Percentiles rank a stretch among this genome's conserved stretches.
phyloP scores from a whole-genome alignment of 2,329 filamentous ascomycete genomes.

The Dothidotthia symphoricarpi region DNA sequence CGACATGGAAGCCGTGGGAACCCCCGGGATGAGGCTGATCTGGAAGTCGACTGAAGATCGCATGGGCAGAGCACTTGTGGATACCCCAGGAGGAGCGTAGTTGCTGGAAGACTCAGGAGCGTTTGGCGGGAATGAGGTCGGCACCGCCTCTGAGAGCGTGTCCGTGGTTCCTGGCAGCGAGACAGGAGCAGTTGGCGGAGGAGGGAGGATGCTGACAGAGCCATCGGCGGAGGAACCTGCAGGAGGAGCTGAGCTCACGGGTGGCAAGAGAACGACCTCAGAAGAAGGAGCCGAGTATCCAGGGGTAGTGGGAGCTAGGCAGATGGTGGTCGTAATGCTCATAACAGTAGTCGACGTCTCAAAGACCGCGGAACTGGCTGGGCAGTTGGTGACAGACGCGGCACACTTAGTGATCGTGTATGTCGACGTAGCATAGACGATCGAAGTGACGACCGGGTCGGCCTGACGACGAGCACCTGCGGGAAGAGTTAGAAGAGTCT shows the following conservation, averaged over 20 bases:
- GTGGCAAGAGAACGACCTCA: constrained; percentile 5
- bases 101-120: constrained; percentile 1
- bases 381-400: constrained; percentile 38
- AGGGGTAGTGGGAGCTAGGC: constrained; percentile 28
- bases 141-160: constrained; percentile 9
- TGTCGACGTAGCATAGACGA: constrained; percentile 41
- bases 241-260: constrained; percentile 8
- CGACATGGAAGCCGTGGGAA: constrained; percentile 3
- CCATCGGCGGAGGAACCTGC: constrained; percentile 2
- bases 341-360: constrained; percentile 41
- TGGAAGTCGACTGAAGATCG: constrained; percentile 1
- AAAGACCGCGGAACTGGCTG: constrained; percentile 34
- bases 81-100: constrained; percentile 6
- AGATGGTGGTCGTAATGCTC: constrained; percentile 45
- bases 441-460: constrained; percentile 27
- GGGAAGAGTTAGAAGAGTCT: constrained; percentile 6
- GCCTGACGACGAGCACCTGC: constrained; percentile 14
- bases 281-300: constrained; percentile 10
- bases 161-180: constrained; percentile 2
- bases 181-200: constrained; percentile 3
- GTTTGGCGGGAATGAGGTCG: constrained; percentile 6
- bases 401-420: constrained; percentile 44
- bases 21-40: constrained; percentile 1
- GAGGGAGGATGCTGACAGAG: constrained; percentile 10
- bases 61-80: constrained; percentile 8